phyloP scores from a whole-genome alignment of 2,329 filamentous ascomycete genomes.

The Sporothrix inflata region DNA sequence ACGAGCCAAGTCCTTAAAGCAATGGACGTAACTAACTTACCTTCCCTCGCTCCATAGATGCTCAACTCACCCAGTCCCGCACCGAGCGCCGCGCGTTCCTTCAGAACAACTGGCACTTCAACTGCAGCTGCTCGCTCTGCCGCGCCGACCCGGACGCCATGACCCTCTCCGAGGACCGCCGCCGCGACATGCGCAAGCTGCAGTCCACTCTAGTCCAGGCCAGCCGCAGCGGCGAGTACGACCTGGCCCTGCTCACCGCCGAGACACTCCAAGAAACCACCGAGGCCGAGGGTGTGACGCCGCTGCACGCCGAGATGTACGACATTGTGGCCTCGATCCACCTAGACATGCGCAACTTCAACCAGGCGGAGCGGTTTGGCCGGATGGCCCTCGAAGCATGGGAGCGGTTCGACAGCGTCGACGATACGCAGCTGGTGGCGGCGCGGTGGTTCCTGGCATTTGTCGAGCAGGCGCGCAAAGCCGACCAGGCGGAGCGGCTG shows the following conservation, averaged over 20 bases:
- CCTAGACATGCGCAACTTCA: slow-evolving; percentile 27
- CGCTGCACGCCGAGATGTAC: slow-evolving; percentile 31
- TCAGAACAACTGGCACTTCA: slow-evolving; percentile 36
- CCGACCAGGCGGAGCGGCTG: slow-evolving; percentile 35
- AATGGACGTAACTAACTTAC: too few relatives aligned
- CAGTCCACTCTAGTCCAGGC: slow-evolving; percentile 35
- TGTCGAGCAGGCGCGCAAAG: slow-evolving; percentile 22
- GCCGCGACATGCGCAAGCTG: slow-evolving; percentile 33
- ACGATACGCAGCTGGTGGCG: slow-evolving; percentile 28
- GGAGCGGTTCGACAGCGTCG: slow-evolving; percentile 32
- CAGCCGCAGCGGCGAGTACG: slow-evolving; percentile 33
- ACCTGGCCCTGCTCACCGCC: slow-evolving; percentile 22
- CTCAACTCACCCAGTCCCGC: slow-evolving; percentile 30
- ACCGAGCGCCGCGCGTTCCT: slow-evolving; percentile 30
- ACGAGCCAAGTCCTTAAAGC: too few relatives aligned
- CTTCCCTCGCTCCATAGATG: slow-evolving; percentile 3
- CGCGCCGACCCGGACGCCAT: slow-evolving; percentile 31
- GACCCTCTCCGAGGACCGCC: slow-evolving; percentile 34
- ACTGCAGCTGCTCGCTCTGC: slow-evolving; percentile 38
- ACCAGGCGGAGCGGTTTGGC: slow-evolving; percentile 26
- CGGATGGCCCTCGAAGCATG: slow-evolving; percentile 27
- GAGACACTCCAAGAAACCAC: slow-evolving; percentile 27
- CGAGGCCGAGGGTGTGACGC: slow-evolving; percentile 29
- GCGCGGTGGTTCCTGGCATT: slow-evolving; percentile 29
- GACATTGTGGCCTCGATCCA: slow-evolving; percentile 32